These are phyloP conservation scores for Globisporangium orthogonon DNA, from an alignment of 352 stramenopile genomes.

Conservation along the genomic window DNA sequence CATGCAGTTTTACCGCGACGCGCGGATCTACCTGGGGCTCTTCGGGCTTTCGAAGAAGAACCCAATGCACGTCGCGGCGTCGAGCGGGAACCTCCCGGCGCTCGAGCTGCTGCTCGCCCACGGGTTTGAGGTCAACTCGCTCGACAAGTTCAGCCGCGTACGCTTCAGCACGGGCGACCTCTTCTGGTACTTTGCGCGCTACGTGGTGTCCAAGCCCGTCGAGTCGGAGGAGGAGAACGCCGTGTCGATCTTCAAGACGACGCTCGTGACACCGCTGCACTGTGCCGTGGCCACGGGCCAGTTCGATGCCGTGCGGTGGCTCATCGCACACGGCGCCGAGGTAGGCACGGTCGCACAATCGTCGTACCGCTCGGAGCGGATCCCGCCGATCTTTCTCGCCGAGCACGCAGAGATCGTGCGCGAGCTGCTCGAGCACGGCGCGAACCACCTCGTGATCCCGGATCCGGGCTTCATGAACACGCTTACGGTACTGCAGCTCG, in stretches of 20 bases:
- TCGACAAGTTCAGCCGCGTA: conserved; percentile 79
- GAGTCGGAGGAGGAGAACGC: conserved; percentile 53
- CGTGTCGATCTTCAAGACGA: conserved; percentile 77
- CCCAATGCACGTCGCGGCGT: conserved; percentile 69
- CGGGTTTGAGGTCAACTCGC: conserved; percentile 52
- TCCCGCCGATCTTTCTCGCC: conserved; percentile 71
- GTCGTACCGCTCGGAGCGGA: conserved; percentile 61
- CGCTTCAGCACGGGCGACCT: conserved; percentile 76
- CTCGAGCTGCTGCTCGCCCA: conserved; percentile 45
- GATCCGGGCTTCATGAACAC: conserved; percentile 83
- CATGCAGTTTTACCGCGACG: conserved; percentile 37
- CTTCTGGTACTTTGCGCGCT: conserved; percentile 76
- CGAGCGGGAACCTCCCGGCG: conserved; percentile 63
- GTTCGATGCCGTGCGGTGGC: conserved; percentile 59
- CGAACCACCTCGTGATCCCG: conserved; percentile 54
- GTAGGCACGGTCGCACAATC: conserved; percentile 43
- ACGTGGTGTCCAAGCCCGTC: conserved; percentile 50
- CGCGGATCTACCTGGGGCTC: conserved; percentile 42
- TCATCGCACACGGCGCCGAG: conserved; percentile 56
- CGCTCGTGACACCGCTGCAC: conserved; percentile 74
- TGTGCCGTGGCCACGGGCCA: conserved; percentile 70
- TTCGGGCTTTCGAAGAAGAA: conserved; percentile 75
- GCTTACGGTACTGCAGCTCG: conserved; percentile 65
- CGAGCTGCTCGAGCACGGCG: conserved; percentile 56
- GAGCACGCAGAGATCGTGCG: conserved; percentile 60